phyloP scores from a whole-genome alignment of 2,329 filamentous ascomycete species.

The Gnomoniopsis smithogilvyi region DNA sequence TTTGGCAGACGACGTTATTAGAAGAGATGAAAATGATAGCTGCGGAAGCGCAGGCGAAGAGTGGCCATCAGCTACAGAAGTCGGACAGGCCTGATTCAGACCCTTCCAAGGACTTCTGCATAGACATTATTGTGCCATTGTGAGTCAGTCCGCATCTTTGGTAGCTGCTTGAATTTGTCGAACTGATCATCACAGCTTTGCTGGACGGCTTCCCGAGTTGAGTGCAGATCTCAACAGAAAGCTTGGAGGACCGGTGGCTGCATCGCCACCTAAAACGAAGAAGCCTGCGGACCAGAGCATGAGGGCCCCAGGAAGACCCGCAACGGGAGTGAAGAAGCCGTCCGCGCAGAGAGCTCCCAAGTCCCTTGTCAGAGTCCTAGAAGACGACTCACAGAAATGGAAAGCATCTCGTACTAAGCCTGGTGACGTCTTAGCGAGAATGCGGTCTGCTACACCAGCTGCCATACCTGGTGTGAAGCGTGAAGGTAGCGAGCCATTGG shows the following conservation, averaged over 20 bases:
- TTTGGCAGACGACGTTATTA: constrained; percentile 75
- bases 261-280: constrained; percentile 52
- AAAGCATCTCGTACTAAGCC: constrained; percentile 53
- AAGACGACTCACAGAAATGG: constrained; percentile 53
- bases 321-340: constrained; percentile 48
- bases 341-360: constrained; percentile 38
- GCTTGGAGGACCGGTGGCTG: constrained; percentile 66
- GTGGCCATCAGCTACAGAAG: constrained; percentile 31
- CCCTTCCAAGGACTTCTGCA: constrained; percentile 71
- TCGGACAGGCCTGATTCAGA: constrained; percentile 49
- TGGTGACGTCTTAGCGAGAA: constrained; percentile 57
- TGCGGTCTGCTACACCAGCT: constrained; percentile 66
- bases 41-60: constrained; percentile 43
- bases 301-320: constrained; percentile 47
- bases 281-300: constrained; percentile 37
- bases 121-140: constrained; percentile 79
- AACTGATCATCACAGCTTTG: constrained; percentile 52
- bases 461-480: constrained; percentile 61
- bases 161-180: neutral
- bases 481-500: constrained; percentile 60
- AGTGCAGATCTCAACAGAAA: constrained; percentile 72
- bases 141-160: constrained; percentile 38
- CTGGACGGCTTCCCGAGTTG: constrained; percentile 68
- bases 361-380: constrained; percentile 61
- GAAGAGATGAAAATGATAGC: constrained; percentile 49